Evolutionary conservation across 495 filamentous ascomycete genomes (phyloP).

Genomic region (Margaritispora aquatica): DNA sequence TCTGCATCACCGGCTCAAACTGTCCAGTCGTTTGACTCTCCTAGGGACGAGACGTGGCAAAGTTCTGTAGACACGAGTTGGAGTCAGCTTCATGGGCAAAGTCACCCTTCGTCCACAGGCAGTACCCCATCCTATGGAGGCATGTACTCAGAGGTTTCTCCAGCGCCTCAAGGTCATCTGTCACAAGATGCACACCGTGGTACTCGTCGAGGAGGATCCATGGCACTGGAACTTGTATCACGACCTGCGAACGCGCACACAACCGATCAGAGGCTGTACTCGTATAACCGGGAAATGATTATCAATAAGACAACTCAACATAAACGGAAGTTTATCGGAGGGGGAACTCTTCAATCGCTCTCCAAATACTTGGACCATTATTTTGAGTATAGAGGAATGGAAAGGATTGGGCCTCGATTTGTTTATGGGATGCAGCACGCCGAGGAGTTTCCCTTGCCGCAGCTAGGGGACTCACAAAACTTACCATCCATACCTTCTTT

Average conservation of each 20-base stretch:
- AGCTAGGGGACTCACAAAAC: background rate
- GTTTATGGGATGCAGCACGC: background rate
- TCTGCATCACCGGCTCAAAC: background rate
- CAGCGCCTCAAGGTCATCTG: background rate
- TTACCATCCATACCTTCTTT: background rate
- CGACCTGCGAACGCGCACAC: too few relatives aligned
- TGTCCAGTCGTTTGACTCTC: background rate
- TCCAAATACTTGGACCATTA: background rate
- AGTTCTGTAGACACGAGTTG: background rate
- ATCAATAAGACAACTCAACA: background rate
- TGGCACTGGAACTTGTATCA: background rate
- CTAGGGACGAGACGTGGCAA: background rate
- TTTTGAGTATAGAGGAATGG: background rate
- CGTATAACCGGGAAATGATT: background rate
- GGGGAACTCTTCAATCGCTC: background rate
- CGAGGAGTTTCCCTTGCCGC: background rate
- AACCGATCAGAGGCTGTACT: too few relatives aligned
- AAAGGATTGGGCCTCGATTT: background rate
- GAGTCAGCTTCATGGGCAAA: background rate
- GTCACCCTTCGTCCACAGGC: background rate
- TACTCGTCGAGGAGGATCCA: background rate
- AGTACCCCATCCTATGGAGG: background rate
- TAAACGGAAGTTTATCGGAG: background rate
- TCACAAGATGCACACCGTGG: too few relatives aligned
- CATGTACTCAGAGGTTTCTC: background rate